These are phyloP conservation scores for Colletotrichum navitas DNA, from an alignment of 2,329 filamentous ascomycete species.

Conservation along the genomic window DNA sequence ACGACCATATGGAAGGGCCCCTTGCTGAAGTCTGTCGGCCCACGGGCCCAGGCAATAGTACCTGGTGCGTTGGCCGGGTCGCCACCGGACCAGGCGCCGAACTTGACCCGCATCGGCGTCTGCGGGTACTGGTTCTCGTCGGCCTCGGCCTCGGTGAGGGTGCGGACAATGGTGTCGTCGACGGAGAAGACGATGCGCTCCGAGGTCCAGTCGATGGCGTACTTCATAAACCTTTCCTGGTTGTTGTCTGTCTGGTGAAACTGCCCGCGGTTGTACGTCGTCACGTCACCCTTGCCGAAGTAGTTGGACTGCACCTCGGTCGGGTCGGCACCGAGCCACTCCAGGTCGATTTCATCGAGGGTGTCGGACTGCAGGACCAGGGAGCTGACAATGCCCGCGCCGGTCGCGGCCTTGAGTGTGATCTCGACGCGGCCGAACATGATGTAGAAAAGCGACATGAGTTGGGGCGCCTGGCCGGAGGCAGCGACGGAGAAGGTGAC, in stretches of 20 bases:
- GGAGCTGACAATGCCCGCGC: constrained; percentile 92
- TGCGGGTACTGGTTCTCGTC: constrained; percentile 86
- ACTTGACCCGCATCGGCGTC: constrained; percentile 93
- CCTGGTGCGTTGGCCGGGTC: constrained; percentile 83
- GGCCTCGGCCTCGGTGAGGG: constrained; percentile 77
- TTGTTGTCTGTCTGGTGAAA: constrained; percentile 79
- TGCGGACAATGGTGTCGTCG: constrained; percentile 81
- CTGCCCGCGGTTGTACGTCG: constrained; percentile 87
- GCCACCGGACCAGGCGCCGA: constrained; percentile 93
- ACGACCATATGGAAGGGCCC: constrained; percentile 92
- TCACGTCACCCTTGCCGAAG: constrained; percentile 92
- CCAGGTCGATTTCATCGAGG: constrained; percentile 96
- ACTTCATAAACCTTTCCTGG: constrained; percentile 84
- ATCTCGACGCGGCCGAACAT: constrained; percentile 97
- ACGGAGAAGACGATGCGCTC: constrained; percentile 90
- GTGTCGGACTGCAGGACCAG: constrained; percentile 91
- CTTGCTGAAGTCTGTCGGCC: constrained; percentile 83
- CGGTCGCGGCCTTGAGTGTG: constrained; percentile 86
- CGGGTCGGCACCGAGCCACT: constrained; percentile 87
- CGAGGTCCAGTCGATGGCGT: constrained; percentile 91
- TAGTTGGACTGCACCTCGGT: constrained; percentile 94
- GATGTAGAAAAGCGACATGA: constrained; percentile 95
- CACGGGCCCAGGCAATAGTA: constrained; percentile 91
- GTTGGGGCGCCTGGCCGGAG: constrained; percentile 86
- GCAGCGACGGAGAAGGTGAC: constrained; percentile 83